Percentiles rank a stretch among this genome's conserved stretches.
Evolutionary conservation across 176 grass and related monocot species (phyloP).

Genomic region (Carex littledalei): DNA sequence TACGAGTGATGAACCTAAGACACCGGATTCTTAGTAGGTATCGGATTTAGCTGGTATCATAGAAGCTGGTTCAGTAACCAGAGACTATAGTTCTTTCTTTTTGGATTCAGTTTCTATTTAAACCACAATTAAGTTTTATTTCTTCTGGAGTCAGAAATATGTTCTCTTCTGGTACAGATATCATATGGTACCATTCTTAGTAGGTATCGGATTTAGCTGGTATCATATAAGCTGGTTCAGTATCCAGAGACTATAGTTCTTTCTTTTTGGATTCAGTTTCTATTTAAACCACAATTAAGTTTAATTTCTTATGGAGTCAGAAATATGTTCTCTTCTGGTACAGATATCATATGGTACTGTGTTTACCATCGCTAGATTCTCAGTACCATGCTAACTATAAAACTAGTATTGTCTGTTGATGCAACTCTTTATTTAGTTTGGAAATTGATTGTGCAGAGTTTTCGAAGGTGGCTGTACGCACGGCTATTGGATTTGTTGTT

Average conservation of each 20-base stretch:
- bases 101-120: background rate
- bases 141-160: background rate
- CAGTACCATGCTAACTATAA: background rate
- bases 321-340: background rate
- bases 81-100: background rate
- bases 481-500: constrained; percentile 82
- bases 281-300: background rate
- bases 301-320: background rate
- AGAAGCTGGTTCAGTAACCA: background rate
- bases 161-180: background rate
- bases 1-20: background rate
- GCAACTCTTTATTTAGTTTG: background rate
- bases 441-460: constrained; percentile 39
- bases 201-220: background rate
- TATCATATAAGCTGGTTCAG: background rate
- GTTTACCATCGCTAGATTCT: background rate
- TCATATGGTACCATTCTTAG: background rate
- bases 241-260: background rate
- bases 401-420: background rate
- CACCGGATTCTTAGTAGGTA: background rate
- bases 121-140: background rate
- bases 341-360: background rate
- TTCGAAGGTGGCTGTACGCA: constrained; percentile 71
- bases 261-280: background rate
- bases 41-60: background rate